Evolutionary conservation across 2,329 filamentous ascomycete species (phyloP).

Genomic region (Diplocarpon mali): DNA sequence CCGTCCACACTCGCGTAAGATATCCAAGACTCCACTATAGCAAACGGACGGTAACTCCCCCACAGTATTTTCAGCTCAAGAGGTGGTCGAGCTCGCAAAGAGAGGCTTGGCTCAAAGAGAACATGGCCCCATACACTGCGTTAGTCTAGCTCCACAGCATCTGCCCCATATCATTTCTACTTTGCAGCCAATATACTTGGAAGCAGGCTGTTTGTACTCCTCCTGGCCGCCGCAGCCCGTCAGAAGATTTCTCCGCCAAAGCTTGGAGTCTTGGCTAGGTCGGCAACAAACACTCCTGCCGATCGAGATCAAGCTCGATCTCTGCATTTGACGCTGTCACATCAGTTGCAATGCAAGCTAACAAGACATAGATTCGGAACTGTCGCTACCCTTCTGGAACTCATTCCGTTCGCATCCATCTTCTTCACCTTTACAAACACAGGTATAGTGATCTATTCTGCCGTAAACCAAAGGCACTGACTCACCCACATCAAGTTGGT

Average conservation of each 20-base stretch:
- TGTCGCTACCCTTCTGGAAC: slow-evolving; percentile 69
- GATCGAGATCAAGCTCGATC: not conserved
- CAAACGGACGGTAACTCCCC: slow-evolving; percentile 16
- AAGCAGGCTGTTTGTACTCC: not conserved
- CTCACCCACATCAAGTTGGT: slow-evolving; percentile 46
- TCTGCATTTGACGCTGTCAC: not conserved
- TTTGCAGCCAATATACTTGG: slow-evolving; percentile 3
- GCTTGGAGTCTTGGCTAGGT: too few relatives aligned
- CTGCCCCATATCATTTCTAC: not conserved
- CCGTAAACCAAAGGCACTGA: slow-evolving; percentile 13
- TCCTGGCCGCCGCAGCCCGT: too few relatives aligned
- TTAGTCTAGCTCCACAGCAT: slow-evolving; percentile 33
- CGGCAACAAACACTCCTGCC: not conserved
- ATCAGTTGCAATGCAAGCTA: not conserved
- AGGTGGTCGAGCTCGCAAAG: slow-evolving; percentile 58
- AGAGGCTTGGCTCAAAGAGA: slow-evolving; percentile 56
- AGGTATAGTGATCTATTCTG: slow-evolving; percentile 31
- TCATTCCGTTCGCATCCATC: slow-evolving; percentile 73
- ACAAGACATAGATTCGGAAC: slow-evolving; percentile 52
- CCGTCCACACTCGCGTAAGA: slow-evolving; percentile 43
- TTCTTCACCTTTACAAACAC: slow-evolving; percentile 86
- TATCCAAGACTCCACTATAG: not conserved
- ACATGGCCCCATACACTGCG: slow-evolving; percentile 71
- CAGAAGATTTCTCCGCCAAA: too few relatives aligned
- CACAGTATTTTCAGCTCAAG: slow-evolving; percentile 85